Conservation (phyloP, 164 flowering plant genomes). For the Hamamelis virginiana region DNA sequence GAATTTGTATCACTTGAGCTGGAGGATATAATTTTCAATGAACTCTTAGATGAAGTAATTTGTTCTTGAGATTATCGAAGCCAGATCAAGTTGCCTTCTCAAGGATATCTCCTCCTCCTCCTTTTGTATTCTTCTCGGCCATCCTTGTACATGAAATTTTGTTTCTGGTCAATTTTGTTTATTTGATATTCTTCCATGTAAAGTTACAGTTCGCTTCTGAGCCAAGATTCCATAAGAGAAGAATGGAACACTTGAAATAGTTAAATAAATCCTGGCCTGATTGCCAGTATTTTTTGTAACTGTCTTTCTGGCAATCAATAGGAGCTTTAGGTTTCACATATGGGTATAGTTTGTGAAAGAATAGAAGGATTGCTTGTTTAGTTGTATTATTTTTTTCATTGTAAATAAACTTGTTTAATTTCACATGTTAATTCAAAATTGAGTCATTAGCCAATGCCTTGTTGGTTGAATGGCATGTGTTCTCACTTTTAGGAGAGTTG, state of each 20-base stretch:
- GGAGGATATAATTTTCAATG: constrained; percentile 35
- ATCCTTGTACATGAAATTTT: constrained; percentile 9
- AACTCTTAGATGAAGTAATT: constrained; percentile 27
- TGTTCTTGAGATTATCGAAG: background rate
- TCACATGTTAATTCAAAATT: no score
- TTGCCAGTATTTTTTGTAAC: no score
- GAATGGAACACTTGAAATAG: background rate
- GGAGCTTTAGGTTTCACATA: no score
- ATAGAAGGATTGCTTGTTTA: no score
- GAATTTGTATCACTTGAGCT: constrained; percentile 36
- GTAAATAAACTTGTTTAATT: no score
- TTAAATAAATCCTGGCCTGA: no score
- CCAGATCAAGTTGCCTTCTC: background rate
- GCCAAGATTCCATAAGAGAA: background rate
- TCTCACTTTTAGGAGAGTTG: no score
- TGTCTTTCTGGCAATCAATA: no score
- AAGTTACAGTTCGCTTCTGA: background rate
- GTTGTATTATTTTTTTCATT: no score
- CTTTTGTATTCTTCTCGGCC: background rate
- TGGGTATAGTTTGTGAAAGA: no score
- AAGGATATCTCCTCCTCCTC: background rate
- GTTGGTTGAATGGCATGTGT: no score
- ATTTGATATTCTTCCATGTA: background rate
- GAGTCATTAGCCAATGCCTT: no score
- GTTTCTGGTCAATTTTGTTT: background rate